Conservation (phyloP, 805 yeast genomes). For the Yarrowia hollandica region DNA sequence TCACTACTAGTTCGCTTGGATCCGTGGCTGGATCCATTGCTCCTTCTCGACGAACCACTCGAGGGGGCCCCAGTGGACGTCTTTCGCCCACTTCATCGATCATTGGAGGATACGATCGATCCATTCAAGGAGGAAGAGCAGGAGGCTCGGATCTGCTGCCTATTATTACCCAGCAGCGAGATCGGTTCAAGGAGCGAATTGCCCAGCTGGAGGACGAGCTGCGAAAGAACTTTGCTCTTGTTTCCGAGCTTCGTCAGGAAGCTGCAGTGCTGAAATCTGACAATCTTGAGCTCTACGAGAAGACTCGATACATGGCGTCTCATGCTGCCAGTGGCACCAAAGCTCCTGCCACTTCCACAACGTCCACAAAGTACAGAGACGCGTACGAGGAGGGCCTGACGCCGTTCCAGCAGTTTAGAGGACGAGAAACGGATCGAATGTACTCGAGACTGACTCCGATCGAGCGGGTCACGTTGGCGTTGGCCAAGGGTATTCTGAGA, state of each 20-base stretch:
- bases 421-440: constrained; percentile 73
- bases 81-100: constrained; percentile 44
- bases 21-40: constrained; percentile 40
- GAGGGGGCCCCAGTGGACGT: constrained; percentile 42
- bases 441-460: constrained; percentile 69
- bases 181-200: constrained; percentile 81
- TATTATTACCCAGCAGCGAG: constrained; percentile 91
- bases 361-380: constrained; percentile 50
- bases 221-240: constrained; percentile 54
- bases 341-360: constrained; percentile 31
- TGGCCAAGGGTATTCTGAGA: constrained; percentile 73
- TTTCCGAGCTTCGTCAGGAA: constrained; percentile 65
- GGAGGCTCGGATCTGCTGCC: constrained; percentile 62
- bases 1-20: constrained; percentile 47
- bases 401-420: constrained; percentile 80
- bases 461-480: constrained; percentile 72
- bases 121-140: constrained; percentile 20
- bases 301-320: constrained; percentile 45
- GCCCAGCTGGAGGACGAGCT: constrained; percentile 81
- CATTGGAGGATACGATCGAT: constrained; percentile 38
- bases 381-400: constrained; percentile 76
- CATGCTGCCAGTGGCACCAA: constrained; percentile 16
- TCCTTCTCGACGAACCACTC: constrained; percentile 36
- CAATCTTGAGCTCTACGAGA: constrained; percentile 76
- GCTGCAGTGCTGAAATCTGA: constrained; percentile 65